Base-by-base conservation (phyloP, 2,329 filamentous ascomycete species). In the Colletotrichum truncatum region DNA sequence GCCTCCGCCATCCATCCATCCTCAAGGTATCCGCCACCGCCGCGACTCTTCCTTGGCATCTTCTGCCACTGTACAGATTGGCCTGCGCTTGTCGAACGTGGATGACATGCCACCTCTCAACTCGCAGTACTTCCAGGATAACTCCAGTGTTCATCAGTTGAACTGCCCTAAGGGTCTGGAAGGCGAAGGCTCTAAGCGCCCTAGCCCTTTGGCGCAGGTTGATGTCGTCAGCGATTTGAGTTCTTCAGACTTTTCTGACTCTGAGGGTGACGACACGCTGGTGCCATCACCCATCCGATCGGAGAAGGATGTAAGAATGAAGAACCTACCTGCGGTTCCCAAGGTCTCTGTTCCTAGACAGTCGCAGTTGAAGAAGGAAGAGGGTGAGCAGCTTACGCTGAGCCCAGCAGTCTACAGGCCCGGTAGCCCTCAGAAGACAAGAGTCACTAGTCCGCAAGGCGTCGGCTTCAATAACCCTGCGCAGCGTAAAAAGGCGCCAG, bases 11-110 rank as follows among this genome's bases (percentile, higher is more conserved):
- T 51, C 58, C 11, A 59, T 69, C 6, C 61, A 62, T 11, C 60
- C 59, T 18, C 77, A 77, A 41, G 76, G 75, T 4, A 72, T 74
- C 12, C 79, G 82, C n/a, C 85, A 86, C 71, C 78, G 80, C 16
- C 83, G 89, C 45, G 82, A 87, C 64, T 89, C 88, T 5, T 93
- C 90, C 1, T 81, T 88, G 41, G 82, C 81, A 14, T 92, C 90
- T 45, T 87, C 87, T 9, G 89, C 89, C 23, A 92, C 89, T 0
- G 89, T 93, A 10, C 89, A 92, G 72, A 92, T 93, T 54, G 90
- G 90, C 2, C 80, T 93, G 14, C 85, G 90, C 10, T 81, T 93
- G 59, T 92, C 90, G 25, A 87, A 84, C 57, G 82, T 85, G 30
- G 78, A 83, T 12, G 84, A 87, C 67, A 81, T 87, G 67, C 76